These are phyloP conservation scores for Chaetomidium leptoderma DNA, from an alignment of 495 filamentous ascomycete genomes.

Conservation along the genomic window DNA sequence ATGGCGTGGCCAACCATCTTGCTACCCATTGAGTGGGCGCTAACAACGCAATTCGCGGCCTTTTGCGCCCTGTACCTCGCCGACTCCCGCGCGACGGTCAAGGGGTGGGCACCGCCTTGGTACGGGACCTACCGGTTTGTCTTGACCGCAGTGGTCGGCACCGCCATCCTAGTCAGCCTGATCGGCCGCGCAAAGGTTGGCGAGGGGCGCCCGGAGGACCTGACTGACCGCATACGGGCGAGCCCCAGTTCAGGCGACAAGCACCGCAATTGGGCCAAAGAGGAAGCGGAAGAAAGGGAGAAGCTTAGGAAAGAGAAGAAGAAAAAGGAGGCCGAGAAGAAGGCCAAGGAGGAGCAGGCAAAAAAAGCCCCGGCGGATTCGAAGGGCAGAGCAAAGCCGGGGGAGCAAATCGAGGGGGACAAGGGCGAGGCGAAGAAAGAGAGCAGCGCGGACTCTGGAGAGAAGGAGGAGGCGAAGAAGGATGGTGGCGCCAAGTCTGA, in stretches of 20 bases:
- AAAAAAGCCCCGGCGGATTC: constrained; percentile 23
- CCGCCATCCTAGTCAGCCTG: constrained; percentile 78
- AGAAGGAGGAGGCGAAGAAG: constrained; percentile 5
- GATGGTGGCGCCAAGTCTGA: too few species aligned
- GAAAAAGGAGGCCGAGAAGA: constrained; percentile 30
- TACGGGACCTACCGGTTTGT: constrained; percentile 94
- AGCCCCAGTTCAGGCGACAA: constrained; percentile 41
- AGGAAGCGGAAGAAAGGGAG: constrained; percentile 35
- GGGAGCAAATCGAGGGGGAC: constrained; percentile 2
- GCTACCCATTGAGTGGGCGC: constrained; percentile 78
- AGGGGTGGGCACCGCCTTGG: constrained; percentile 87
- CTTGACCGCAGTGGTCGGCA: constrained; percentile 87
- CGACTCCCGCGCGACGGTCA: constrained; percentile 67
- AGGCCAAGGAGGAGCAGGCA: constrained; percentile 25
- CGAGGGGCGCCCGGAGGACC: constrained; percentile 54
- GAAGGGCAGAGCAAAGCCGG: constrained; percentile 2
- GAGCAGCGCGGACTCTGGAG: neutral
- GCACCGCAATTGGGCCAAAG: constrained; percentile 37
- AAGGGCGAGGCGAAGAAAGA: constrained; percentile 5
- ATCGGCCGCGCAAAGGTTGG: constrained; percentile 83
- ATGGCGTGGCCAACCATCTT: constrained; percentile 92
- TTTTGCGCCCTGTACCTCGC: constrained; percentile 89
- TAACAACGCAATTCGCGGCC: constrained; percentile 84
- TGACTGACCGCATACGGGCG: constrained; percentile 44
- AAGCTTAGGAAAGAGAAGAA: constrained; percentile 34